phyloP scores from a whole-genome alignment of 202 grass and related monocot species.

The Saccharum hybrid region DNA sequence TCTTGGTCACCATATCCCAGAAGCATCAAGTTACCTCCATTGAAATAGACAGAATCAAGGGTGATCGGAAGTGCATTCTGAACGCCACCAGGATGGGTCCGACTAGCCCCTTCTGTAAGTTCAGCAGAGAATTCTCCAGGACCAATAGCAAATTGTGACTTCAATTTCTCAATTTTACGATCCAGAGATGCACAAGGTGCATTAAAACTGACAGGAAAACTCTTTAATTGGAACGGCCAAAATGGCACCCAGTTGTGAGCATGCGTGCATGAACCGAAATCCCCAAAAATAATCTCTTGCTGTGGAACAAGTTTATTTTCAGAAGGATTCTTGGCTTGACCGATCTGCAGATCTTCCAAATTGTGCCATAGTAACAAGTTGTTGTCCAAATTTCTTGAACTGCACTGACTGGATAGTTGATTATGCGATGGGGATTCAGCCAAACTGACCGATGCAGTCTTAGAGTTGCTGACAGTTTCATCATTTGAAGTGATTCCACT shows the following conservation, averaged over 20 bases:
- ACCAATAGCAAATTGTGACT: constrained; percentile 67
- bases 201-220: constrained; percentile 35
- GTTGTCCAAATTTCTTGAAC: constrained; percentile 23
- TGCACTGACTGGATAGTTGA: constrained; percentile 30
- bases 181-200: constrained; percentile 56
- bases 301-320: constrained; percentile 37
- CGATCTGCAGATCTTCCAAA: constrained; percentile 36
- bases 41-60: constrained; percentile 91
- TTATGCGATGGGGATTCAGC: constrained; percentile 25
- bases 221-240: constrained; percentile 61
- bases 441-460: neutral
- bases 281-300: constrained; percentile 36
- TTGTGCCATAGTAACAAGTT: constrained; percentile 26
- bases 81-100: constrained; percentile 58
- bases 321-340: constrained; percentile 33
- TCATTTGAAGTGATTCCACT: constrained; percentile 15
- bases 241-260: constrained; percentile 59
- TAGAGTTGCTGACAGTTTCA: constrained; percentile 23
- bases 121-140: constrained; percentile 65
- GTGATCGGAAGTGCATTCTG: constrained; percentile 70
- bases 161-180: constrained; percentile 66
- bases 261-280: constrained; percentile 70
- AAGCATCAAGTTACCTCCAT: constrained; percentile 84
- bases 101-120: constrained; percentile 58
- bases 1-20: constrained; percentile 91